Base-by-base conservation (phyloP, 805 yeast genomes). In the Ascoidea tarda region DNA sequence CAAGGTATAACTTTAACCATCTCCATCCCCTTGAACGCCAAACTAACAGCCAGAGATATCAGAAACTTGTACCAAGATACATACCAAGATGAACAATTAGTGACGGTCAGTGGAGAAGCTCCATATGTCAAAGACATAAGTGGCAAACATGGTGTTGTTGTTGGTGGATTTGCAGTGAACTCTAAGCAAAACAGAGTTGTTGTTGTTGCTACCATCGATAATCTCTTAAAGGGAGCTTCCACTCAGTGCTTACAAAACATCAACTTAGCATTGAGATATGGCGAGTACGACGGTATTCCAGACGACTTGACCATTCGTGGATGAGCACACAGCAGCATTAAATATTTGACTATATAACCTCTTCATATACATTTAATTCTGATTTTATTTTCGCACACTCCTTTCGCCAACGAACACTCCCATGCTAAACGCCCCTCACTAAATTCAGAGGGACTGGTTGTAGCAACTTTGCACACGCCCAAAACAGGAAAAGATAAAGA, bases 231-330 rank as follows among this genome's bases (percentile, higher is more conserved):
- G 74, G 99, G 99, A 59, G 99, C 99, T 48, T 95, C 97, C 49
- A 93, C 99, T 16, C 99, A 93, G 71, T 91, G 98, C 71, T 69
- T 93, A 67, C 99, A 93, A 70, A 93, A 93, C 73, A 86, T 95
- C 67, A 93, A 93, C 69, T 74, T 93, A 68, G 85, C 87, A 5
- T 71, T 85, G 72, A 90, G 90, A 31, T 93, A 87, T 68, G 91
- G 86, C 50, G 99, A 93, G 71, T 91, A 85, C 63, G 96, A 82
- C 52, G 98, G 98, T 61, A 93, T 93, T 63, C 97, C 99, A 50
- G 78, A 75, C 55, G 81, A 81, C 61, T 70, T 78, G 60, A 71
- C 75, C 45, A 71, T 77, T 56, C 70, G 79, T 63, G 78, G 78
- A 52, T 72, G 63, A 55, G 44, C 46, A 47, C 2, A 21, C 28